These are phyloP conservation scores for Athelia psychrophila DNA, from an alignment of 1,284 basidiomycete species.

Conservation along the genomic window DNA sequence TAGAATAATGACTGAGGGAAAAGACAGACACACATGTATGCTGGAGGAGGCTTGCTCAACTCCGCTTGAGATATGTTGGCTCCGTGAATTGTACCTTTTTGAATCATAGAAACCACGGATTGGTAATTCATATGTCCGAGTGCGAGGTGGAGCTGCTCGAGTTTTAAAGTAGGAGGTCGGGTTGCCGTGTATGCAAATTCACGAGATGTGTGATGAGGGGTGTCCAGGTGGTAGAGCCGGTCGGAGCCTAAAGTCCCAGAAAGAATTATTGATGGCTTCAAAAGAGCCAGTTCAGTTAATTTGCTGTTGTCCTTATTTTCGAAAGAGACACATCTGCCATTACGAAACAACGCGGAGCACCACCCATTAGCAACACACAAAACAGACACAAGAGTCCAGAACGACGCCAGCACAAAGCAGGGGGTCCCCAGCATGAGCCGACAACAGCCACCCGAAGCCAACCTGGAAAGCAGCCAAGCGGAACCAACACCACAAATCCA, in stretches of 20 bases:
- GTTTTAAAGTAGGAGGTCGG: background rate
- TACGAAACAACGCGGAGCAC: constrained; percentile 11
- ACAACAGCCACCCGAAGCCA: background rate
- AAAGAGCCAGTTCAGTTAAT: constrained; percentile 2
- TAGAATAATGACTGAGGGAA: background rate
- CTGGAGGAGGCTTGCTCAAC: constrained; percentile 4
- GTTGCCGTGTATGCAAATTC: background rate
- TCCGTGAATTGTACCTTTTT: constrained; percentile 2
- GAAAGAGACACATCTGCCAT: constrained; percentile 9
- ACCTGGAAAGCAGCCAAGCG: too few relatives aligned
- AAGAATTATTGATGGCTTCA: constrained; percentile 7
- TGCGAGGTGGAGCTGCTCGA: constrained; percentile 6
- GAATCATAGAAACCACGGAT: constrained; percentile 2
- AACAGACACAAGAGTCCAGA: constrained; percentile 10
- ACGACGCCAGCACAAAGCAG: background rate
- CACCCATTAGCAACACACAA: constrained; percentile 8
- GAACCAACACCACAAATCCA: too few relatives aligned
- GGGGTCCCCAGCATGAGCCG: background rate
- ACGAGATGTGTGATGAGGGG: background rate
- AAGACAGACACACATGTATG: background rate
- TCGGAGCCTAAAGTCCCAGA: background rate
- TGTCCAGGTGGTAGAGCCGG: constrained; percentile 2
- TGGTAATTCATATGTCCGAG: constrained; percentile 10
- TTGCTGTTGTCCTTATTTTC: constrained; percentile 8
- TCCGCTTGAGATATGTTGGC: constrained; percentile 7